Base-by-base conservation (phyloP, 352 stramenopile species). In the Globisporangium heterothallicum region DNA sequence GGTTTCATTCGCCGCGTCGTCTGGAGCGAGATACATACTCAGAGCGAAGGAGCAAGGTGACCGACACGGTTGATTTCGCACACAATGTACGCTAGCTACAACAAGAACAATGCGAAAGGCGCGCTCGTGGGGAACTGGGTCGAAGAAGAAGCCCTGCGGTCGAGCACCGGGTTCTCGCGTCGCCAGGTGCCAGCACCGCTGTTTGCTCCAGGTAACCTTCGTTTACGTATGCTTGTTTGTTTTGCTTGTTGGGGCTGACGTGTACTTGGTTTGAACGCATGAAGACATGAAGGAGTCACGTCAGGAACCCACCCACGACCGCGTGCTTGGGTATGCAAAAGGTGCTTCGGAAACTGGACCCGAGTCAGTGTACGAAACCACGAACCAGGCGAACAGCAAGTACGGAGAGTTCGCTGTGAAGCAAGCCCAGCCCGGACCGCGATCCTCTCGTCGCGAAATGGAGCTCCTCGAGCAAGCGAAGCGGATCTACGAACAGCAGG, bases 101-200 rank as follows among this genome's bases (percentile, higher is more conserved):
- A 93, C 74, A 88, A 88, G 58, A 88, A 78, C 61, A 90, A 94
- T 56, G 65, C 58, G 44, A 85, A 88, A 43, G 75, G 72, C 13
- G 72, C 78, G 41, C 66, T 94, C 18, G 68, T 91, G 19, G 83
- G 83, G 19, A 94, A 94, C 57, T 94, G 83, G 83, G 78, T 94
- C 42, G 80, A 94, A 30, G 83, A 94, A 50, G 70, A 88, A 19
- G 83, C 80, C 2, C 62, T 94, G 34, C 74, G 78, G 8, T 44
- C 62, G 4, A 55, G 48, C 30, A 94, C 83, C 7, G 83, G 80
- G 3, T 82, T 79, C 29, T 68, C 76, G 2, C 72, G 80, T 9
- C 74, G 76, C 30, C 72, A 75, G 42, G 66, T 89, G 1, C 80
- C 80, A 1, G 55, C 58, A 8, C 35, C 59, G 2, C 22, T 61